phyloP scores from a whole-genome alignment of 352 stramenopile genomes.

The Phytophthora pluvialis region DNA sequence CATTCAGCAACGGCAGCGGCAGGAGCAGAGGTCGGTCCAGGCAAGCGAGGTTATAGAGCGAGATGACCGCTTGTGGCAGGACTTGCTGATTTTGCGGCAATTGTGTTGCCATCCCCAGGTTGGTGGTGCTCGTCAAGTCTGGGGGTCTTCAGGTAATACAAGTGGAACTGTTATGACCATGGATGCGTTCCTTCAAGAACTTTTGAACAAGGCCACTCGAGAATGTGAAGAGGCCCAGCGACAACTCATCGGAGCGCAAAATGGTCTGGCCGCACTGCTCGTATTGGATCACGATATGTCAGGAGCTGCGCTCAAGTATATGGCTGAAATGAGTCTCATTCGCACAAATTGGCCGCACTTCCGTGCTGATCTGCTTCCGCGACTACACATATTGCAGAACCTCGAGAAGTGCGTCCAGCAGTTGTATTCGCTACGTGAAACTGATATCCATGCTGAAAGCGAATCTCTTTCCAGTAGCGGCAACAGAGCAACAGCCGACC shows the following conservation, averaged over 20 bases:
- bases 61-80: slow-evolving; percentile 59
- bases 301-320: slow-evolving; percentile 61
- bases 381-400: slow-evolving; percentile 76
- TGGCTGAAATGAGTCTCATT: slow-evolving; percentile 51
- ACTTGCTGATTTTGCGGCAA: slow-evolving; percentile 86
- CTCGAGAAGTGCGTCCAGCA: slow-evolving; percentile 43
- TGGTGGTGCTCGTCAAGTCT: slow-evolving; percentile 41
- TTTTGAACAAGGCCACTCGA: slow-evolving; percentile 67
- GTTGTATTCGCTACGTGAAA: slow-evolving; percentile 19
- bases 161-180: slow-evolving; percentile 68
- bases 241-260: slow-evolving; percentile 74
- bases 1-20: slow-evolving; percentile 42
- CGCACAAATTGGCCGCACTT: slow-evolving; percentile 65
- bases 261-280: slow-evolving; percentile 67
- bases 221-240: slow-evolving; percentile 88
- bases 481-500: slow-evolving; percentile 15
- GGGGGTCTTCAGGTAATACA: slow-evolving; percentile 18
- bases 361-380: slow-evolving; percentile 70
- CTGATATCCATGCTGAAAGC: neutral
- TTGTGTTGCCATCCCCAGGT: slow-evolving; percentile 94
- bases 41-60: slow-evolving; percentile 40
- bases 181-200: slow-evolving; percentile 76
- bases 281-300: slow-evolving; percentile 40
- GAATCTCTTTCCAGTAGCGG: neutral
- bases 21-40: slow-evolving; percentile 4